phyloP scores from a whole-genome alignment of 768 basidiomycete species.

The Mycena galericulata region DNA sequence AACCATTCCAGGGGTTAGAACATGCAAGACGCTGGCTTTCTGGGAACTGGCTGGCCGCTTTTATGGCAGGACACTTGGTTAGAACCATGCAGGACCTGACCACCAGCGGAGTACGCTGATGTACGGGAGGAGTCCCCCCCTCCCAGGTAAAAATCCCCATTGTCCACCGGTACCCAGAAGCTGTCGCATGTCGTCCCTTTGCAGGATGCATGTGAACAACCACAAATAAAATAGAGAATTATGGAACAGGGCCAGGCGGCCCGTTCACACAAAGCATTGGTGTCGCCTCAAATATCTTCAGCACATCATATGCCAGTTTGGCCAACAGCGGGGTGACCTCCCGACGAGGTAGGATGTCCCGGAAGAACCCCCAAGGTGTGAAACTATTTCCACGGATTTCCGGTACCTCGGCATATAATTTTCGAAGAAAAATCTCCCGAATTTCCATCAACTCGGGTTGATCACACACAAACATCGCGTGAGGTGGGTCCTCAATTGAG shows the following conservation, averaged over 20 bases:
- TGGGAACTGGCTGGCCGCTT: too few relatives aligned
- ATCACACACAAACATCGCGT: constrained; percentile 2
- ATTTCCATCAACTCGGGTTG: background rate
- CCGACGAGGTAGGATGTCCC: background rate
- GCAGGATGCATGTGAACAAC: too few relatives aligned
- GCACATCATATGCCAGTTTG: background rate
- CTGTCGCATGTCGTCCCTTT: too few relatives aligned
- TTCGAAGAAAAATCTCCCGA: background rate
- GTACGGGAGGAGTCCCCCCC: too few relatives aligned
- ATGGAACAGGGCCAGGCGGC: background rate
- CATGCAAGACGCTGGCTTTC: too few relatives aligned
- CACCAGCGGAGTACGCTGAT: too few relatives aligned
- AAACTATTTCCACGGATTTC: background rate
- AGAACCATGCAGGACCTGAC: too few relatives aligned
- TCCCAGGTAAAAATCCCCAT: too few relatives aligned
- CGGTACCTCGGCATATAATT: background rate
- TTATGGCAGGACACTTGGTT: too few relatives aligned
- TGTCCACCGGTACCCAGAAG: too few relatives aligned
- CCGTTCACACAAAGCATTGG: background rate
- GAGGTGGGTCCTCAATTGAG: background rate
- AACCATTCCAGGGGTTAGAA: too few relatives aligned
- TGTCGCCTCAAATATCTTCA: background rate
- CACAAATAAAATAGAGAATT: too few relatives aligned
- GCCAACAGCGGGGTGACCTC: background rate
- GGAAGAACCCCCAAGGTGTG: background rate